Base-by-base conservation (phyloP, 2,329 filamentous ascomycete species). In the Clarireedia homoeocarpa region DNA sequence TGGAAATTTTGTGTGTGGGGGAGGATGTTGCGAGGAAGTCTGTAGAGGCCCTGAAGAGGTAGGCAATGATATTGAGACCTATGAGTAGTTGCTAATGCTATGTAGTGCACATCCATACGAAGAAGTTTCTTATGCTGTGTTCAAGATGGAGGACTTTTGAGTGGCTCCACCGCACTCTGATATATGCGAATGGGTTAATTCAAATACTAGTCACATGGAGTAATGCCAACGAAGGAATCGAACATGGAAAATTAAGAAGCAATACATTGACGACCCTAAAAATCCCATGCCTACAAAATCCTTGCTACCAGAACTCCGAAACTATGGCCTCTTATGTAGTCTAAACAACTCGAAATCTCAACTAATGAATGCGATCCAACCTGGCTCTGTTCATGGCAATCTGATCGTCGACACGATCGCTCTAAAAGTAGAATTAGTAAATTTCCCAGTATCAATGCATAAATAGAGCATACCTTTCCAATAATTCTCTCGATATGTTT, bases 361-460 rank as follows among this genome's bases (percentile, higher is more conserved):
- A 49, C 60, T 55, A 69, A 39, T 63, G 61, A 20, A 69, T 69
- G 10, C 67, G 66, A 50, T 69, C 67, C 56, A 69, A 59, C 56
- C 66, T 66, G 30, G 85, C 83, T 62, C 86, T 79, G 75, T 91
- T 91, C 80, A 89, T 83, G 57, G 83, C 83, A 65, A 92, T 88
- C 67, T 87, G 82, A 63, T 92, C 88, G 71, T 91, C 88, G 63
- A 95, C 88, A 64, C 78, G 80, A 70, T 95, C 90, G 73, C 85
- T 92, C 89, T 89, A 70, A 12, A 53, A 53, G 47, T 10, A 46
- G 44, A 34, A 58, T 74, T 68, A 75, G 71, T 44, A 46, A 34
- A 15, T 47, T 9, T 12, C 14, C 10, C 47, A 20, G 23, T 26
- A 60, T 27, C 15, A 39, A 61, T 47, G 46, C 17, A 20, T 38